phyloP scores from a whole-genome alignment of 225 moss, liverwort and hornwort species.

The Takakia lepidozioides region DNA sequence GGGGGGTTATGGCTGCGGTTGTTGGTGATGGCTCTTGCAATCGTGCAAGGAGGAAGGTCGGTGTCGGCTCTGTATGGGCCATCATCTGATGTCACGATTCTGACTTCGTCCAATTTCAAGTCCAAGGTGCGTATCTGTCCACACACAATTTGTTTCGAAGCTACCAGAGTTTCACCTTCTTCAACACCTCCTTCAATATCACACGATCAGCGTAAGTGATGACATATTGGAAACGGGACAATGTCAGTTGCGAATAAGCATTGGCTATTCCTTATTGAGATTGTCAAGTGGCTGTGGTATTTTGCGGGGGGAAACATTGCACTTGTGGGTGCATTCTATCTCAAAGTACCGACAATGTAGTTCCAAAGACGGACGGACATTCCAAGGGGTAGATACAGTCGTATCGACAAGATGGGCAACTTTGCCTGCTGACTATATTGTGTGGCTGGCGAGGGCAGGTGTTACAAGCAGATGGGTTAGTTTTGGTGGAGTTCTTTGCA shows the following conservation, averaged over 20 bases:
- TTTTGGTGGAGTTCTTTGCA: slow-evolving; percentile 90
- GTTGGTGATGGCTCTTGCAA: slow-evolving; percentile 23
- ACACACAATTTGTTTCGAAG: no score
- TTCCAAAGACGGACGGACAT: no score
- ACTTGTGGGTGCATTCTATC: not conserved
- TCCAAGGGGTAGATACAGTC: no score
- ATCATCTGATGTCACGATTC: slow-evolving; percentile 69
- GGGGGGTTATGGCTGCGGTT: no score
- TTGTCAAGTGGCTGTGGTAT: no score
- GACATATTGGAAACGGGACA: no score
- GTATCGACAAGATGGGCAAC: not conserved
- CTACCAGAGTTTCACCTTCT: no score
- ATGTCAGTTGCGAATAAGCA: no score
- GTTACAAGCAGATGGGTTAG: slow-evolving; percentile 77
- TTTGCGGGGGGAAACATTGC: not conserved
- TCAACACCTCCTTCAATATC: no score
- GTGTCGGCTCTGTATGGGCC: slow-evolving; percentile 63
- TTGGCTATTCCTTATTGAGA: not conserved
- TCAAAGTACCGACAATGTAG: no score
- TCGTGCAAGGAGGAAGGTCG: slow-evolving; percentile 25
- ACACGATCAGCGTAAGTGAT: no score
- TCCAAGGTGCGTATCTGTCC: no score
- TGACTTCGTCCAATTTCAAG: slow-evolving; percentile 84
- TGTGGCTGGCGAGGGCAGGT: slow-evolving; percentile 36
- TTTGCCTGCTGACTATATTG: not conserved